Conservation (phyloP, 257 asterid species). For the Solanum sejunctum region DNA sequence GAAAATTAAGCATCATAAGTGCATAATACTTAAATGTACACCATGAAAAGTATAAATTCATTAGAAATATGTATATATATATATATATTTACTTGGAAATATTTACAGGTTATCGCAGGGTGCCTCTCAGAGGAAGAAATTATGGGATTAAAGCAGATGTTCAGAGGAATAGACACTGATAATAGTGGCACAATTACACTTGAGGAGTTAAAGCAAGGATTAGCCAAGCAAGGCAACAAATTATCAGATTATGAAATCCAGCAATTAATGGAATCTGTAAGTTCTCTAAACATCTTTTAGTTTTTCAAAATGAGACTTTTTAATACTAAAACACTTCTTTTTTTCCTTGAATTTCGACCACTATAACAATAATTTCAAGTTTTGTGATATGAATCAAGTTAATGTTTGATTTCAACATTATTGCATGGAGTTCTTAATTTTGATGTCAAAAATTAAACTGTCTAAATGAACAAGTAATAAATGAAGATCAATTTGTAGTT, state of each 20-base stretch:
- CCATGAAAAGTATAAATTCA: not conserved
- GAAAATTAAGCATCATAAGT: not conserved
- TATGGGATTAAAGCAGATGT: constrained; percentile 55
- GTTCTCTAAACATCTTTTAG: not conserved
- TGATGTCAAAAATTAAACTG: not conserved
- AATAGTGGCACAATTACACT: constrained; percentile 60
- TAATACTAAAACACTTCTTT: not conserved
- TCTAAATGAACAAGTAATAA: not conserved
- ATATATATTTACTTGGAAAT: not conserved
- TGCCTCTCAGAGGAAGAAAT: constrained; percentile 63
- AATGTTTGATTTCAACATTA: not conserved
- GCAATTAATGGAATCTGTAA: constrained; percentile 58
- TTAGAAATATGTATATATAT: not conserved
- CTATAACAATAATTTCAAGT: not conserved
- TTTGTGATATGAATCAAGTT: not conserved
- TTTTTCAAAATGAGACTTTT: not conserved
- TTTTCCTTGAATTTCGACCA: not conserved
- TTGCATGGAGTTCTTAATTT: not conserved
- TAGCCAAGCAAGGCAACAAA: constrained; percentile 52
- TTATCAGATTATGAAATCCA: constrained; percentile 48
- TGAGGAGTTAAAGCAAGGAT: constrained; percentile 51
- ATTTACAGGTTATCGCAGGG: constrained; percentile 40
- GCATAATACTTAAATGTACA: not conserved
- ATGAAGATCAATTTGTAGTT: not conserved
- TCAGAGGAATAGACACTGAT: constrained; percentile 56